Evolutionary conservation across 2,329 filamentous ascomycete species (phyloP).

Genomic region (Aureobasidium sp.): DNA sequence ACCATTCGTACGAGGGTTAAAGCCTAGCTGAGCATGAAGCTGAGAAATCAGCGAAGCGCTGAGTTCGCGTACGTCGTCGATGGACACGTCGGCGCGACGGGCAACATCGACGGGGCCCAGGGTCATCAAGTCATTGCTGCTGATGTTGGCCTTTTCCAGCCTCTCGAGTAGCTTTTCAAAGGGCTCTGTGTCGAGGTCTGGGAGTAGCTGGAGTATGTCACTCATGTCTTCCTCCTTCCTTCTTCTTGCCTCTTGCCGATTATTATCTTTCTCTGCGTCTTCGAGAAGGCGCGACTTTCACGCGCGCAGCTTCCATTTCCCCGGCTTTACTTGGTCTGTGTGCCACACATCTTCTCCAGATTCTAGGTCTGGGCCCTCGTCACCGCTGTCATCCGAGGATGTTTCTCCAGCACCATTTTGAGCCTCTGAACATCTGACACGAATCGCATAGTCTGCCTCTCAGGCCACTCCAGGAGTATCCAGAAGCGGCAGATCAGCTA

Average conservation of each 20-base stretch:
- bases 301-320: conserved; percentile 8
- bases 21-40: conserved; percentile 57
- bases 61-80: conserved; percentile 71
- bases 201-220: conserved; percentile 77
- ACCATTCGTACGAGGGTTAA: not conserved
- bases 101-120: conserved; percentile 77
- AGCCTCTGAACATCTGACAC: not conserved
- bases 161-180: conserved; percentile 70
- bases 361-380: conserved; percentile 13
- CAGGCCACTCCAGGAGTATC: too few relatives aligned
- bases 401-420: not conserved
- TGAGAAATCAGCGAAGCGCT: conserved; percentile 59
- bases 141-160: conserved; percentile 71
- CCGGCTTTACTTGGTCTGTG: not conserved
- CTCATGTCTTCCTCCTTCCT: conserved; percentile 65
- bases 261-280: not conserved
- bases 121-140: conserved; percentile 76
- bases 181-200: conserved; percentile 64
- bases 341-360: not conserved
- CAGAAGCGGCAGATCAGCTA: not conserved
- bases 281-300: conserved; percentile 2
- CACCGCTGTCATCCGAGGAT: conserved; percentile 10
- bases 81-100: conserved; percentile 73
- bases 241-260: conserved; percentile 49
- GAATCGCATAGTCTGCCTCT: not conserved